These are phyloP conservation scores for Plasmodium relictum DNA, from an alignment of 169 alveolate species.

Conservation along the genomic window DNA sequence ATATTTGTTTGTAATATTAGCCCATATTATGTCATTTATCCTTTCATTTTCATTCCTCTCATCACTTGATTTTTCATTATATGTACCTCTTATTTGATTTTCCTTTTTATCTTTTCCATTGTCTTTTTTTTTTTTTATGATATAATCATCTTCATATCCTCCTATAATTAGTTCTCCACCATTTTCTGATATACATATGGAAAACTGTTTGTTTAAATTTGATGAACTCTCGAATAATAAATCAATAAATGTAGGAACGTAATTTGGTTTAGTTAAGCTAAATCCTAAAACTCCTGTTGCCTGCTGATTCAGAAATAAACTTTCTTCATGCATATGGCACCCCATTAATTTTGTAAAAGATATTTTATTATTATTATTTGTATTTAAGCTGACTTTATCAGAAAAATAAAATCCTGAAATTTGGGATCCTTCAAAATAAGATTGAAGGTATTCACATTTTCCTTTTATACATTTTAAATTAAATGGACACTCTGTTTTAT, in stretches of 20 bases:
- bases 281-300: slow-evolving; percentile 86
- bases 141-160: slow-evolving; percentile 63
- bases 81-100: not conserved
- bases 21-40: slow-evolving; percentile 38
- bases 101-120: not conserved
- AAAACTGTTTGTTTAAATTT: slow-evolving; percentile 26
- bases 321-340: slow-evolving; percentile 80
- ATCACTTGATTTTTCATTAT: not conserved
- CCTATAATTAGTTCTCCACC: slow-evolving; percentile 84
- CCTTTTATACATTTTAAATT: slow-evolving; percentile 45
- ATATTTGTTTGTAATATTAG: slow-evolving; percentile 39
- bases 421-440: slow-evolving; percentile 82
- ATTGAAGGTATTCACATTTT: slow-evolving; percentile 78
- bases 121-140: not conserved
- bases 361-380: slow-evolving; percentile 19
- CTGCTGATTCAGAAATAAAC: slow-evolving; percentile 79
- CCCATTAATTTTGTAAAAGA: slow-evolving; percentile 62
- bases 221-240: slow-evolving; percentile 33
- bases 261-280: slow-evolving; percentile 71
- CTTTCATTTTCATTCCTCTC: not conserved
- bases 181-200: slow-evolving; percentile 81
- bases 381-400: slow-evolving; percentile 72
- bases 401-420: slow-evolving; percentile 79
- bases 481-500: slow-evolving; percentile 61
- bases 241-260: slow-evolving; percentile 67